Evolutionary conservation across 2,329 filamentous ascomycete species (phyloP), one percentile per base, ranked within the genome.

Genomic region (Blumeriella jaapii): DNA sequence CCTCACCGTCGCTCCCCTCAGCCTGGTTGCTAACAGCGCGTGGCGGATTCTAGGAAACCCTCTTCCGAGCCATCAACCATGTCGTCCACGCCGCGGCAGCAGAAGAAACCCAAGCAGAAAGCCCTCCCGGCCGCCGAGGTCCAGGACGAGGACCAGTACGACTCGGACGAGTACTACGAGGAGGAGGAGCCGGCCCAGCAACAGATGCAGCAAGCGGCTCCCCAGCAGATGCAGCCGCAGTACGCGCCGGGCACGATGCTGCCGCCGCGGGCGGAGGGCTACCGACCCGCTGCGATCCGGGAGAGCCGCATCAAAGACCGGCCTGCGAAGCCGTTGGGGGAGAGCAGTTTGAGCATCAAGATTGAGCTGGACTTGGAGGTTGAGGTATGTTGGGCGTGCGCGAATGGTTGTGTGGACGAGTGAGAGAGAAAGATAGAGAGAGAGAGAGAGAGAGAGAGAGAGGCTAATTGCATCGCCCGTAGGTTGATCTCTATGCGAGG

Each of bases 221-320:
- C n/a, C n/a, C n/a, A n/a, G n/a, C n/a, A n/a, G n/a, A n/a, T n/a
- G n/a, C n/a, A n/a, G 31, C 23, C 31, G 22, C 22, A 24, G 22
- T 24, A 24, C 22, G 9, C 22, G 22, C 25, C 23, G 19, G 23
- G 26, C 2, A 7, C 18, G n/a, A 25, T 28, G 23, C 12, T 34
- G 11, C 24, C 24, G 11, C 34, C 29, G 6, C 17, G 34, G 6
- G 26, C 26, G 4, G 39, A 41, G 18, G 39, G 34, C 5, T 34
- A 37, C 17, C 25, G 41, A 8, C 31, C 36, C 6, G 27, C 34
- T 6, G 40, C 39, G 14, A 40, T 46, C 25, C 24, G 44, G 3
- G 41, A 59, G 42, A 56, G 53, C 6, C 50, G 55, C 36, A 57
- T 58, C 32, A 45, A 52, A 25, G 55, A 58, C 40, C 44, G 55